phyloP scores from a whole-genome alignment of 2,329 filamentous ascomycete genomes.

The Bipolaris oryzae region DNA sequence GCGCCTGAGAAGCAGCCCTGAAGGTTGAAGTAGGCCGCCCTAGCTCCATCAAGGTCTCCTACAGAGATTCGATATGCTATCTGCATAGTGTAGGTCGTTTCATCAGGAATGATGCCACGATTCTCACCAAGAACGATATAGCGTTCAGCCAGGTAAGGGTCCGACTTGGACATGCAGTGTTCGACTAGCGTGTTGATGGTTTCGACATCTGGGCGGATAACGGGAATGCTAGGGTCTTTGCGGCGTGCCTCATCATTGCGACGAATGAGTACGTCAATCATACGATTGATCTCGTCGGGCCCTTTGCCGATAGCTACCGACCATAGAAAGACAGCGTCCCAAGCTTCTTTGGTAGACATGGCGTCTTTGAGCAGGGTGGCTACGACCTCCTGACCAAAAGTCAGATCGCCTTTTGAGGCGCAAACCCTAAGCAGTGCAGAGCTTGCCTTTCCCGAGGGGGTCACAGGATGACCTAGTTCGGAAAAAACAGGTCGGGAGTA shows the following conservation, averaged over 20 bases:
- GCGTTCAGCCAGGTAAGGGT: constrained; percentile 74
- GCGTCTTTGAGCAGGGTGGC: constrained; percentile 43
- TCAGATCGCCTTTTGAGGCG: constrained; percentile 35
- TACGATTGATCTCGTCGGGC: constrained; percentile 73
- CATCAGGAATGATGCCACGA: constrained; percentile 69
- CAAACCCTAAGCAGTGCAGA: constrained; percentile 66
- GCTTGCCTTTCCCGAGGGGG: constrained; percentile 50
- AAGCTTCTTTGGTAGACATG: constrained; percentile 58
- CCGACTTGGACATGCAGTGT: constrained; percentile 71
- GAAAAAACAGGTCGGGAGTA: constrained; percentile 62
- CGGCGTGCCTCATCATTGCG: constrained; percentile 55
- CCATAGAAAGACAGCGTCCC: constrained; percentile 78
- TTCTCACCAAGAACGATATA: constrained; percentile 71
- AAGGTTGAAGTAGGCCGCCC: constrained; percentile 68
- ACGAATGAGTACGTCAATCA: constrained; percentile 70
- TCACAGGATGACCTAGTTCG: constrained; percentile 5
- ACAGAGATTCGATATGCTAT: constrained; percentile 77
- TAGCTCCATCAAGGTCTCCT: constrained; percentile 73
- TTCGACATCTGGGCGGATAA: constrained; percentile 64
- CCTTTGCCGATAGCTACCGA: constrained; percentile 74
- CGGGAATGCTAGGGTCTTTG: constrained; percentile 18
- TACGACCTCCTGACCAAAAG: constrained; percentile 52
- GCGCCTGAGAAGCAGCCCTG: constrained; percentile 62
- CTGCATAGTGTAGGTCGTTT: constrained; percentile 73
- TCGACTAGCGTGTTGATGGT: constrained; percentile 80